Percentiles rank a stretch among this genome's conserved stretches.
phyloP scores from a whole-genome alignment of 371 early-diverging fungal genomes.

The Rhizopus sp. region DNA sequence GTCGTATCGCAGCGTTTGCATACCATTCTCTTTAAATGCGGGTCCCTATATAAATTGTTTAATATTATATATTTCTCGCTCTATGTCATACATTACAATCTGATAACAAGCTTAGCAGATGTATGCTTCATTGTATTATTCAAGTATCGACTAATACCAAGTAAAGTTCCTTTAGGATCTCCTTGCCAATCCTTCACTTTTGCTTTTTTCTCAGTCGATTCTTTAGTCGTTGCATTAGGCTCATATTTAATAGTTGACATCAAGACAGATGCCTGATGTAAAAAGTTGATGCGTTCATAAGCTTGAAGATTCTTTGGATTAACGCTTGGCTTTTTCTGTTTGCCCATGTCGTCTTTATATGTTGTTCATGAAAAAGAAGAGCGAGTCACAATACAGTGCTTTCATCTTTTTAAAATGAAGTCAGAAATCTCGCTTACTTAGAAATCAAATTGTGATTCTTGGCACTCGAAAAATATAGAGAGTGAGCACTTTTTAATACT shows the following conservation, averaged over 20 bases:
- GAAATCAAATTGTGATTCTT: too few relatives aligned
- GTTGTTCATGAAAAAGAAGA: neutral
- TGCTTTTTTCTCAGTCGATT: neutral
- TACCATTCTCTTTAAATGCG: slow-evolving; percentile 33
- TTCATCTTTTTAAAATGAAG: too few relatives aligned
- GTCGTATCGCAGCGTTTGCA: slow-evolving; percentile 49
- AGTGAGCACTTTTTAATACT: too few relatives aligned
- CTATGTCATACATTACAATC: slow-evolving; percentile 29
- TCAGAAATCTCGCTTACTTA: too few relatives aligned
- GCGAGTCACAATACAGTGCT: neutral
- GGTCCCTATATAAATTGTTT: slow-evolving; percentile 28
- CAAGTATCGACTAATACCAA: slow-evolving; percentile 34
- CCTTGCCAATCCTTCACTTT: slow-evolving; percentile 20
- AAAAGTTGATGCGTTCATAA: slow-evolving; percentile 40
- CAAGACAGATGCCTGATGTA: slow-evolving; percentile 42
- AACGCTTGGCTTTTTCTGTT: slow-evolving; percentile 28
- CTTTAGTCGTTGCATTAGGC: neutral
- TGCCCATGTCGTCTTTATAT: slow-evolving; percentile 16
- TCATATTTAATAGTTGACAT: slow-evolving; percentile 32
- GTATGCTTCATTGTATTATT: slow-evolving; percentile 42
- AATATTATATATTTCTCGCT: neutral
- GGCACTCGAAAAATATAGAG: too few relatives aligned
- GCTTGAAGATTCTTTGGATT: slow-evolving; percentile 35
- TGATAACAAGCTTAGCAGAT: slow-evolving; percentile 32
- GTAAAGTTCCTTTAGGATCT: slow-evolving; percentile 26